These are phyloP conservation scores for Leersia perrieri DNA, from an alignment of 176 grass and related monocot species.

Conservation along the genomic window DNA sequence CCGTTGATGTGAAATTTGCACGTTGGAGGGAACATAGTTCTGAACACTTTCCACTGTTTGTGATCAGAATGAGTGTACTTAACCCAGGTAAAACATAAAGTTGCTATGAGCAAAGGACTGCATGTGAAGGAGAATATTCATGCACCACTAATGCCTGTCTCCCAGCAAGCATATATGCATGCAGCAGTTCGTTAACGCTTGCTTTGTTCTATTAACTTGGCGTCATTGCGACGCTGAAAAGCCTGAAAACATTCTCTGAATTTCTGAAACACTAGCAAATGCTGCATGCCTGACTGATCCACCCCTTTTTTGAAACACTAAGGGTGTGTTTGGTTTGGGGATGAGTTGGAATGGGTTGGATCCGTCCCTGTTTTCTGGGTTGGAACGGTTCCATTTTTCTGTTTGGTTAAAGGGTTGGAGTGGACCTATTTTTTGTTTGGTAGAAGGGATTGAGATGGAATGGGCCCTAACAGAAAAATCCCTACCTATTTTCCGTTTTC, in stretches of 20 bases:
- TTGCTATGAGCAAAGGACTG: not conserved
- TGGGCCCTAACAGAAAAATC: too few species aligned
- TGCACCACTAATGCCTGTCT: not conserved
- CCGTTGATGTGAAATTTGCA: not conserved
- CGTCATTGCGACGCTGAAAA: not conserved
- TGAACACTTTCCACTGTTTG: not conserved
- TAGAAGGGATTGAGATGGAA: too few species aligned
- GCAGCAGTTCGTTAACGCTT: slow-evolving; percentile 20
- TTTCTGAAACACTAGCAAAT: not conserved
- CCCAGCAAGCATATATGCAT: not conserved
- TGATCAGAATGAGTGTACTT: not conserved
- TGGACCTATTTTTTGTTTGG: too few species aligned
- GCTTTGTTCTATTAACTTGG: not conserved
- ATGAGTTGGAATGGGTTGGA: too few species aligned
- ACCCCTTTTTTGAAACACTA: not conserved
- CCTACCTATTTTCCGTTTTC: too few species aligned
- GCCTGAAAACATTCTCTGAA: not conserved
- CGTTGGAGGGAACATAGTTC: not conserved
- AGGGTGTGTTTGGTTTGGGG: too few species aligned
- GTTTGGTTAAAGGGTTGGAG: too few species aligned
- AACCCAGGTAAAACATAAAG: not conserved
- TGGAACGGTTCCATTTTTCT: too few species aligned
- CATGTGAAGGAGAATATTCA: not conserved
- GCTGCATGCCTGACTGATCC: not conserved
- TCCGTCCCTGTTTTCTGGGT: too few species aligned